Percentiles rank a stretch among this genome's conserved stretches.
Conservation (phyloP, 2,329 filamentous ascomycete genomes). For the Arthroderma uncinatum region DNA sequence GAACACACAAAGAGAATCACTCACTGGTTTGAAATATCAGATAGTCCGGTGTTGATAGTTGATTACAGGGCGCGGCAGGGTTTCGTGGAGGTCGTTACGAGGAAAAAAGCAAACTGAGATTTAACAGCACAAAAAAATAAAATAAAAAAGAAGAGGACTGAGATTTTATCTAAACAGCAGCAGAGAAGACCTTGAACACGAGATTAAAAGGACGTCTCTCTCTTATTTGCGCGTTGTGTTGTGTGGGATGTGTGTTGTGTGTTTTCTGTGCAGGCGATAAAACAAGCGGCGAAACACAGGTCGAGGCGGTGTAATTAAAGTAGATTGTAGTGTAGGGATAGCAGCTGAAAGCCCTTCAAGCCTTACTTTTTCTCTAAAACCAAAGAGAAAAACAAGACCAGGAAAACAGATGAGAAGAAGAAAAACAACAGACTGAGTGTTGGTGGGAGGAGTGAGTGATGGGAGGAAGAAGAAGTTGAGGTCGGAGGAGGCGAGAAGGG, state of each 20-base stretch:
- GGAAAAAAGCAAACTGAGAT: background rate
- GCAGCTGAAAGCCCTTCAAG: background rate
- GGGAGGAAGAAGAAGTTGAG: constrained; percentile 5
- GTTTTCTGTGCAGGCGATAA: background rate
- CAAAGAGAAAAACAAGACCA: constrained; percentile 7
- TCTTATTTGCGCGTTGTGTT: background rate
- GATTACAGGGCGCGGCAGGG: background rate
- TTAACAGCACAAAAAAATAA: background rate
- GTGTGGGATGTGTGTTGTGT: background rate
- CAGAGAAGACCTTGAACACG: constrained; percentile 18
- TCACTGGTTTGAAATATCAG: background rate
- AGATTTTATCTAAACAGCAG: constrained; percentile 21
- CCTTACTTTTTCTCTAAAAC: background rate
- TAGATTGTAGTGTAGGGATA: background rate
- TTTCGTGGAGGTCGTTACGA: constrained; percentile 2
- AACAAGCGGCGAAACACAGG: background rate
- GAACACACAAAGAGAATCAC: background rate
- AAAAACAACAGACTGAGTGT: constrained; percentile 13
- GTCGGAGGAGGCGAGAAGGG: background rate
- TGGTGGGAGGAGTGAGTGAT: constrained; percentile 13
- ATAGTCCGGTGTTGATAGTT: background rate
- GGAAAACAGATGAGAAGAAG: constrained; percentile 9
- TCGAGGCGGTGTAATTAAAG: background rate
- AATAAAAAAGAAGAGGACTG: constrained; percentile 12
- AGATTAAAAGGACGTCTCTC: background rate